Evolutionary conservation across 2,329 filamentous ascomycete species (phyloP), one percentile per base, ranked within the genome.

Genomic region (Aspergillus sp.): DNA sequence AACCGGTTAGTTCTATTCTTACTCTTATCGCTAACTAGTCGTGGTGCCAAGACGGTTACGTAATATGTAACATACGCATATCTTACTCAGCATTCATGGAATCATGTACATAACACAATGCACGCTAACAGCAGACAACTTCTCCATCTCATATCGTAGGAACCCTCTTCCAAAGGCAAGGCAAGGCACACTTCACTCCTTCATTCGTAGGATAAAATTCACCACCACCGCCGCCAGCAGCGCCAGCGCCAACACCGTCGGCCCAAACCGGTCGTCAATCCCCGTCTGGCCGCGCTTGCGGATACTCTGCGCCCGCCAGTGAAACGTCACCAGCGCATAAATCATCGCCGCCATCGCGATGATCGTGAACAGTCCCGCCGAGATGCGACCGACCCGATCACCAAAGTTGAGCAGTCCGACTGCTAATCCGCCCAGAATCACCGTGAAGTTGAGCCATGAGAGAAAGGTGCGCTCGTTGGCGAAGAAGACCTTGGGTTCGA

Each of bases 401-500:
- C 94, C 94, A 66, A 99, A 99, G 80, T 99, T 99, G 67, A 99
- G 86, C 70, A 99, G 91, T 63, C 94, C 94, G 64, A 99, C 90
- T 61, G 94, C 93, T 47, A 99, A 86, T 59, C 94, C 94, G 68
- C 94, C 94, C 56, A 99, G 88, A 75, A 99, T 93, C 69, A 99
- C 92, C 73, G 92, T 96, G 81, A 97, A 97, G 83, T 99, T 99
- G 69, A 99, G 89, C 94, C 94, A 99, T 75, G 91, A 96, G 68
- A 99, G 86, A 73, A 99, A 99, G 58, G 94, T 99, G 59, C 94
- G 90, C 79, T 99, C 94, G 81, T 99, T 99, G 77, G 94, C 94
- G 81, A 99, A 99, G 85, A 97, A 99, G 80, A 99, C 94, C 78
- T 99, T 99, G 66, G 94, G 94, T 76, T 99, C 94, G 75, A 99